Conservation (phyloP, 352 stramenopile species). For the Peronosclerospora sorghi region DNA sequence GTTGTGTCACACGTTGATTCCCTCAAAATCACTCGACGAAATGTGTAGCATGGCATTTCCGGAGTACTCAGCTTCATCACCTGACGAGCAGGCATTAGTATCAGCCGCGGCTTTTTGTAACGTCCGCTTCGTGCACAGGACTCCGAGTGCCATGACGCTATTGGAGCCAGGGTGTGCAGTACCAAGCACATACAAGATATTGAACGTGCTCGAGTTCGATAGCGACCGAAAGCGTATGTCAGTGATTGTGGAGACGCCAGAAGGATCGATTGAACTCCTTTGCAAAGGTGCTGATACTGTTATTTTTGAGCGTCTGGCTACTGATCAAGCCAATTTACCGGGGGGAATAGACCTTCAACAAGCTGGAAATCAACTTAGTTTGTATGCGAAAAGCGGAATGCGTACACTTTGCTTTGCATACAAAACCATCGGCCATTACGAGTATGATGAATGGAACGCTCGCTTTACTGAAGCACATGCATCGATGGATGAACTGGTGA, state of each 20-base stretch:
- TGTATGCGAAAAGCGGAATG: constrained; percentile 63
- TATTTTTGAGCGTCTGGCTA: constrained; percentile 54
- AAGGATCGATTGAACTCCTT: constrained; percentile 45
- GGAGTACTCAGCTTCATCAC: constrained; percentile 73
- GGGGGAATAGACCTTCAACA: constrained; percentile 14
- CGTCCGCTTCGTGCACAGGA: constrained; percentile 67
- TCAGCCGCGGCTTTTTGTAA: constrained; percentile 66
- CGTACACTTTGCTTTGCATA: constrained; percentile 67
- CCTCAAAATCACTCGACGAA: constrained; percentile 48
- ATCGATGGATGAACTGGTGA: constrained; percentile 67
- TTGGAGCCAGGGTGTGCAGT: constrained; percentile 29
- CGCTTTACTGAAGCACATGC: constrained; percentile 40
- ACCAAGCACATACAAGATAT: constrained; percentile 70
- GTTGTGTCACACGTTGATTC: constrained; percentile 72
- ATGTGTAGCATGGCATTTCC: constrained; percentile 67
- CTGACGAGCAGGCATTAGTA: constrained; percentile 71
- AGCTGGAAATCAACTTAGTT: constrained; percentile 38
- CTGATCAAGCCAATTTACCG: constrained; percentile 17
- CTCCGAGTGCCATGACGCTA: constrained; percentile 43
- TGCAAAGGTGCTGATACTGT: constrained; percentile 80
- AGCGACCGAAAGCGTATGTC: constrained; percentile 97
- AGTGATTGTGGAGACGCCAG: constrained; percentile 83
- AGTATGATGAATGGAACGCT: constrained; percentile 52
- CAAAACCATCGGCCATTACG: constrained; percentile 34
- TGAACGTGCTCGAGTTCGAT: constrained; percentile 95